phyloP scores from a whole-genome alignment of 2,329 filamentous ascomycete species.

The Mycosphaerella sp. region DNA sequence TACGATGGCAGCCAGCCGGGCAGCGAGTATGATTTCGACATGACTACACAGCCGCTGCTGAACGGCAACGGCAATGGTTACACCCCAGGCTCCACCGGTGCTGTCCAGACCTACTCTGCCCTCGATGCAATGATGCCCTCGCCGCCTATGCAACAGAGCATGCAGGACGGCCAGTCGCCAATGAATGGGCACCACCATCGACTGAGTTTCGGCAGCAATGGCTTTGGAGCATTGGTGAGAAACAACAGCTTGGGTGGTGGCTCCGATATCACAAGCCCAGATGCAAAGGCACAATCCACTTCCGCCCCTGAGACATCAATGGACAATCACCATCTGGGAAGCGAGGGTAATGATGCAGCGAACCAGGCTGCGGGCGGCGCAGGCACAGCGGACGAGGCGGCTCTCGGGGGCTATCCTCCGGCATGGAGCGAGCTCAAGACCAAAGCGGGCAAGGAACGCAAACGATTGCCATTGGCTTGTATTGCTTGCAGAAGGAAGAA shows the following conservation, averaged over 20 bases:
- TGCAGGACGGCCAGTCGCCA: slow-evolving; percentile 17
- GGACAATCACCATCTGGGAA: slow-evolving; percentile 9
- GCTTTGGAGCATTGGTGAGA: slow-evolving; percentile 18
- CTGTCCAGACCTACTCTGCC: slow-evolving; percentile 12
- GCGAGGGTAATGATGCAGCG: slow-evolving; percentile 10
- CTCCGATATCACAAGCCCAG: slow-evolving; percentile 30
- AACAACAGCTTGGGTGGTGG: slow-evolving; percentile 24
- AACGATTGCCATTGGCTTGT: slow-evolving; percentile 84
- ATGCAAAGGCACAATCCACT: slow-evolving; percentile 2
- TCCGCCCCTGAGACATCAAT: neutral
- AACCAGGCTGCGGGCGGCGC: slow-evolving; percentile 11
- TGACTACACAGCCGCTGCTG: slow-evolving; percentile 19
- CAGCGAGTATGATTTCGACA: slow-evolving; percentile 28
- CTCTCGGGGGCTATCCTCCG: slow-evolving; percentile 26
- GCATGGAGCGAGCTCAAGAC: slow-evolving; percentile 50
- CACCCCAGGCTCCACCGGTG: slow-evolving; percentile 10
- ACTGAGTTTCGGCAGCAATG: slow-evolving; percentile 30
- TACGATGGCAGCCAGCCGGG: slow-evolving; percentile 26
- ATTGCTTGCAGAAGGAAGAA: slow-evolving; percentile 96
- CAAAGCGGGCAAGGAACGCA: slow-evolving; percentile 85
- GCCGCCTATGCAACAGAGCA: slow-evolving; percentile 8
- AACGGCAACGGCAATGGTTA: slow-evolving; percentile 19
- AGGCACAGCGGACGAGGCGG: slow-evolving; percentile 13
- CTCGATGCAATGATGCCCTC: slow-evolving; percentile 20
- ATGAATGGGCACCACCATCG: slow-evolving; percentile 23